These are phyloP conservation scores for Diaporthe eres DNA, from an alignment of 2,329 filamentous ascomycete genomes.

Conservation along the genomic window DNA sequence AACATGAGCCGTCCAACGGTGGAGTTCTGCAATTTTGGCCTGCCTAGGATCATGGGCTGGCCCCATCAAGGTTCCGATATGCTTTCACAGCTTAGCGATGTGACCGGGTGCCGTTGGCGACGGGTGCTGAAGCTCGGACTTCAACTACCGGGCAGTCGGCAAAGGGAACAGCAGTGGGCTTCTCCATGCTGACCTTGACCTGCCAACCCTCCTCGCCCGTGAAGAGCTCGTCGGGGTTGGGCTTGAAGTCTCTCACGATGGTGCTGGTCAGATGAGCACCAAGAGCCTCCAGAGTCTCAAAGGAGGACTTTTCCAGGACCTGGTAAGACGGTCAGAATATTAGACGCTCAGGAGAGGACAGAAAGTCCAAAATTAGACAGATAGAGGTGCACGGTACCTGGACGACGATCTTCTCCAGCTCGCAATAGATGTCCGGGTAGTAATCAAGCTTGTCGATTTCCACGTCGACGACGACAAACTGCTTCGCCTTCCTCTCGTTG, in stretches of 20 bases:
- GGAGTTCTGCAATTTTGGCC: not conserved
- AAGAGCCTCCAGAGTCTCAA: conserved; percentile 75
- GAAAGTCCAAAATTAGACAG: conserved; percentile 16
- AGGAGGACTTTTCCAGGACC: conserved; percentile 69
- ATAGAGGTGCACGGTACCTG: conserved; percentile 60
- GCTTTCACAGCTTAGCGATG: conserved; percentile 17
- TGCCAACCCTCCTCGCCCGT: conserved; percentile 59
- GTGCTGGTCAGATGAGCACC: conserved; percentile 62
- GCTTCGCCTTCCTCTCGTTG: conserved; percentile 77
- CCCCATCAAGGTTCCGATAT: not conserved
- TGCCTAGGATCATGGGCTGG: conserved; percentile 12
- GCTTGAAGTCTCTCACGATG: conserved; percentile 61
- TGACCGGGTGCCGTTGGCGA: conserved; percentile 27
- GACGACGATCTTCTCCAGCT: conserved; percentile 72
- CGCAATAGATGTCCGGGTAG: conserved; percentile 64
- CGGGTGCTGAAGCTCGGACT: conserved; percentile 55
- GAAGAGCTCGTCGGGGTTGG: conserved; percentile 48
- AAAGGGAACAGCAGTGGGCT: conserved; percentile 80
- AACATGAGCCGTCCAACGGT: not conserved
- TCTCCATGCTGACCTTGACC: conserved; percentile 75
- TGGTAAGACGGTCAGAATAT: conserved; percentile 47
- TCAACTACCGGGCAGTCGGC: conserved; percentile 81
- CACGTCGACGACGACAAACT: conserved; percentile 75
- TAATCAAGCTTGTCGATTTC: conserved; percentile 69
- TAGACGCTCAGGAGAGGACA: not conserved